Percentiles rank a stretch among this genome's conserved stretches.
Evolutionary conservation across 768 basidiomycete species (phyloP).

Genomic region (Naematelia encephala): DNA sequence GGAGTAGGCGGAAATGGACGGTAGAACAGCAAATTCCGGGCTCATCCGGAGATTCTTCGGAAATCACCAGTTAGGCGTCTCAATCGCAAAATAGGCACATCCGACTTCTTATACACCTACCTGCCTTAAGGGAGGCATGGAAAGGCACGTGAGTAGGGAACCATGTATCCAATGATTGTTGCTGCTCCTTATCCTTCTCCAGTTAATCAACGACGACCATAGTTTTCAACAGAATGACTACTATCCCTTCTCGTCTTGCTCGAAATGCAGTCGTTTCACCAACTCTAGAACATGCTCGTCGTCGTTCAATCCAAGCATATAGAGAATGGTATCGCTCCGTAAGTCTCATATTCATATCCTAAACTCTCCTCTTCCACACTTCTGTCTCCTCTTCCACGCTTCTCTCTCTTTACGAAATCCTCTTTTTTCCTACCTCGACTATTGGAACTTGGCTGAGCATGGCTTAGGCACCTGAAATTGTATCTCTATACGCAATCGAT

Average conservation of each 20-base stretch:
- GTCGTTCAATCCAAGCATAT: constrained; percentile 73
- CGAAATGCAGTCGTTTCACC: constrained; percentile 62
- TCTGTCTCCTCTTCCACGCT: not conserved
- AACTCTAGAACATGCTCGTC: constrained; percentile 60
- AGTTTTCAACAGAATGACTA: constrained; percentile 57
- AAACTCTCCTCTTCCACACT: not conserved
- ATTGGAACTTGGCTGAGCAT: too few species aligned
- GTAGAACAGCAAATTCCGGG: not conserved
- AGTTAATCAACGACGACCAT: not conserved
- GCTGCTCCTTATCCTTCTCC: not conserved
- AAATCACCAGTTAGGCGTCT: not conserved
- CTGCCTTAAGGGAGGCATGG: too few species aligned
- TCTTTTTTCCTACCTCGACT: not conserved
- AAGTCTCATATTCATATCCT: constrained; percentile 44
- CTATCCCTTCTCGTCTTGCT: constrained; percentile 86
- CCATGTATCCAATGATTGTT: not conserved
- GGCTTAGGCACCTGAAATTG: constrained; percentile 82
- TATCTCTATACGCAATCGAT: constrained; percentile 74
- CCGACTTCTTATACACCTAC: too few species aligned
- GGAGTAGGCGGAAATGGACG: constrained; percentile 1
- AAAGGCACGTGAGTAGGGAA: not conserved
- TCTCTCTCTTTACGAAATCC: not conserved
- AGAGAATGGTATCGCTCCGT: constrained; percentile 91
- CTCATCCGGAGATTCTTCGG: not conserved
- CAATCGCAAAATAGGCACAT: not conserved